Base-by-base conservation (phyloP, 768 basidiomycete genomes). In the Mycena sanguinolenta region DNA sequence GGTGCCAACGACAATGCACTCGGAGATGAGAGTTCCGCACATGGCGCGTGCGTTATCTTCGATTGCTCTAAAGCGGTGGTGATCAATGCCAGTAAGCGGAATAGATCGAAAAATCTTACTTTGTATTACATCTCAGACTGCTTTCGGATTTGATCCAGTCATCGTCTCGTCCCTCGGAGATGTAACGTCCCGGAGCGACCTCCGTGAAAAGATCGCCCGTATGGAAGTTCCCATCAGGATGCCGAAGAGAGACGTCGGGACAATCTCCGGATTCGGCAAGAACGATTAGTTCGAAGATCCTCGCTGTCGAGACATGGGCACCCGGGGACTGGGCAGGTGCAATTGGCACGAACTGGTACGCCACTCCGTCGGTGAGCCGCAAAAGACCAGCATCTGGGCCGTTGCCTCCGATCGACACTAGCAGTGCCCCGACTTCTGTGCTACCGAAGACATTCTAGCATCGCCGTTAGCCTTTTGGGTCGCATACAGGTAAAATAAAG, bases 131-230 rank as follows among this genome's bases (percentile, higher is more conserved):
- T 60, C 93, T 87, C 70, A 94, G 81, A 75, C 92, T 90, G 76
- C 88, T 92, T 76, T 92, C 91, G 44, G 90, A 90, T 82, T 94
- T 95, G 78, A 95, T 94, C 93, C 93, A 94, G 79, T 95, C 93
- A 74, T 95, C 93, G 69, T 93, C 89, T 49, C 93, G 88, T 28
- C 93, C 93, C 42, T 90, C 87, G 70, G 87, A 92, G 54, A 89
- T 76, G 76, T 91, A 94, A 73, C 80, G 81, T 0, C 91, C 91
- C 1, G 88, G 83, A 2, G 81, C 72, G 21, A 84, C 82, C 78
- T 92, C 89, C 75, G 88, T 86, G 83, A 94, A 95, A n/a, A 95
- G 82, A 78, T 95, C 93, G 1, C 93, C 93, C 17, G 93, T 94
- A 77, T 93, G 93, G 82, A 92, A 93, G 75, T 92, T 83, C 8